A percentile compares a stretch with the other conserved stretches of the same genome.
Evolutionary conservation across 164 flowering plant genomes (phyloP).

Genomic region (Liquidambar formosana): DNA sequence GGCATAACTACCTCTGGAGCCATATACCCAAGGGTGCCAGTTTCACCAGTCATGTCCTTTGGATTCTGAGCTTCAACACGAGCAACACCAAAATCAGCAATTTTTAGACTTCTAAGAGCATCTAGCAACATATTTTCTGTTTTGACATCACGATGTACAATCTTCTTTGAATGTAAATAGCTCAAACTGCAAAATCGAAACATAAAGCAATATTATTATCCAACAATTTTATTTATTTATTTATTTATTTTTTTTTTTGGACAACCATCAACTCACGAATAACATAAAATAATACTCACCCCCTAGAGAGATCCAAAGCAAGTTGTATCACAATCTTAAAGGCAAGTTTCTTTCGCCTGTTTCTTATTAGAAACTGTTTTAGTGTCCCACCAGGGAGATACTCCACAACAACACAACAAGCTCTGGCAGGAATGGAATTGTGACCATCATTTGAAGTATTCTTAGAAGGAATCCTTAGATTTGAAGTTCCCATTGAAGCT

Average conservation of each 20-base stretch:
- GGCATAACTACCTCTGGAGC: constrained; percentile 65
- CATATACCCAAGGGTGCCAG: constrained; percentile 76
- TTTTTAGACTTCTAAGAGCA: constrained; percentile 40
- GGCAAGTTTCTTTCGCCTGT: constrained; percentile 48
- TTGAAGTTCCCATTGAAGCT: constrained; percentile 71
- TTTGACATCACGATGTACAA: constrained; percentile 74
- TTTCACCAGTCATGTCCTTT: constrained; percentile 73
- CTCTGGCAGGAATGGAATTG: constrained; percentile 42
- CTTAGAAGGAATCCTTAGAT: constrained; percentile 51
- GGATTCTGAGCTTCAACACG: constrained; percentile 68
- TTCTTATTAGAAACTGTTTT: constrained; percentile 44
- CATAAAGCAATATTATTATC: not conserved
- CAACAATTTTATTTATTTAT: not conserved
- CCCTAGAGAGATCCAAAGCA: constrained; percentile 67
- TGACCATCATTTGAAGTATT: constrained; percentile 28
- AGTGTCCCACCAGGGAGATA: constrained; percentile 68
- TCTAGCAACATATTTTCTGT: constrained; percentile 68
- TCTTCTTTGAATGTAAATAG: constrained; percentile 63
- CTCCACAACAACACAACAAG: constrained; percentile 74
- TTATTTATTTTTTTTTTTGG: not conserved
- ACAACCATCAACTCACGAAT: not conserved
- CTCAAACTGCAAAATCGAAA: constrained; percentile 43
- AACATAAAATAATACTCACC: constrained; percentile 33
- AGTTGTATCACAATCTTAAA: constrained; percentile 57
- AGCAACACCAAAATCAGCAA: constrained; percentile 68